Percentiles rank a stretch among this genome's conserved stretches.
Conservation (phyloP, 495 filamentous ascomycete genomes). For the Hyaloscypha bicolor region DNA sequence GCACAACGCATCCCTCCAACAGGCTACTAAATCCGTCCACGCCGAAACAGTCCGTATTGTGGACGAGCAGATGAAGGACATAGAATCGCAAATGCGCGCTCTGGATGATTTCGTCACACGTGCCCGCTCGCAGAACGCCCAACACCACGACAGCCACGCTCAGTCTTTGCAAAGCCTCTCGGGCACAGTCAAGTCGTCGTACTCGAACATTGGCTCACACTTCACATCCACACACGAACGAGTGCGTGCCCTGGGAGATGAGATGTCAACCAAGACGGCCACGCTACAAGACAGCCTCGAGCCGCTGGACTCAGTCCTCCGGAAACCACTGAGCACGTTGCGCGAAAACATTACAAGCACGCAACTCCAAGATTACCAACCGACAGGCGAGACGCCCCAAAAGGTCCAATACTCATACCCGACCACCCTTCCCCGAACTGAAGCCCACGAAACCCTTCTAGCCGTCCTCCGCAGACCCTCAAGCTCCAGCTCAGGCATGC, state of each 20-base stretch:
- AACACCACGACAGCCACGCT: conserved; percentile 67
- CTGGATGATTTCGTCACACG: conserved; percentile 89
- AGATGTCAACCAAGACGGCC: conserved; percentile 57
- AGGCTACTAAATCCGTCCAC: conserved; percentile 82
- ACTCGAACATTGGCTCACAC: conserved; percentile 64
- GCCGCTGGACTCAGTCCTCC: conserved; percentile 60
- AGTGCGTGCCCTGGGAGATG: conserved; percentile 62
- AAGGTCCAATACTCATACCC: conserved; percentile 78
- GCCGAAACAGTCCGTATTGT: conserved; percentile 91
- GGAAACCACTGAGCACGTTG: conserved; percentile 69
- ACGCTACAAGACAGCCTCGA: conserved; percentile 56
- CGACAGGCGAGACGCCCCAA: conserved; percentile 84
- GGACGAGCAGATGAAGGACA: conserved; percentile 82
- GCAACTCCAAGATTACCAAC: conserved; percentile 71
- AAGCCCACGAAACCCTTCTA: conserved; percentile 56
- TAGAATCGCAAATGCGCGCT: conserved; percentile 82
- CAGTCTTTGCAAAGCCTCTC: conserved; percentile 62
- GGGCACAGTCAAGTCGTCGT: conserved; percentile 67
- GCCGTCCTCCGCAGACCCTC: conserved; percentile 27
- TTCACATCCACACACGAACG: conserved; percentile 63
- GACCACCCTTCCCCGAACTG: conserved; percentile 73
- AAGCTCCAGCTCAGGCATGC: not conserved
- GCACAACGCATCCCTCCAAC: conserved; percentile 77
- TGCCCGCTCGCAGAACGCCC: conserved; percentile 78
- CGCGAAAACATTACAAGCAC: conserved; percentile 62